Evolutionary conservation across 805 yeast species (phyloP).

Genomic region (Saccharomycopsis capsularis): DNA sequence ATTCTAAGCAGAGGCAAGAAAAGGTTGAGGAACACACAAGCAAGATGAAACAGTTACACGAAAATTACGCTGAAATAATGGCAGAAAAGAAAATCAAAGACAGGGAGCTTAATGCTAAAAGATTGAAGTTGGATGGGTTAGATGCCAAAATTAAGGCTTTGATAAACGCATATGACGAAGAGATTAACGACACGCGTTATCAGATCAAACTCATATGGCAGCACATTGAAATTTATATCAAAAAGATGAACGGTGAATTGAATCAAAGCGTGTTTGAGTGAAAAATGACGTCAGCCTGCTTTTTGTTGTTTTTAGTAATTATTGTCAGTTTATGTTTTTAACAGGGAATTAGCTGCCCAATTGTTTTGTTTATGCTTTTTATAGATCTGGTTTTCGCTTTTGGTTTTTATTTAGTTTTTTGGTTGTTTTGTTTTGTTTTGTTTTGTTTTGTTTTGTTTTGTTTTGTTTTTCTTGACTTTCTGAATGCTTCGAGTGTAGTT

Average conservation of each 20-base stretch:
- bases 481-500: too few relatives aligned
- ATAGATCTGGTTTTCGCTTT: too few relatives aligned
- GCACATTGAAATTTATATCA: conserved; percentile 24
- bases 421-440: not conserved
- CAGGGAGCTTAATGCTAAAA: conserved; percentile 31
- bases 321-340: too few relatives aligned
- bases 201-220: conserved; percentile 26
- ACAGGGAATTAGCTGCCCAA: too few relatives aligned
- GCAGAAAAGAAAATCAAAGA: conserved; percentile 35
- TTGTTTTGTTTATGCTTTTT: too few relatives aligned
- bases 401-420: too few relatives aligned
- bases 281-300: not conserved
- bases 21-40: conserved; percentile 31
- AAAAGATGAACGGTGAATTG: conserved; percentile 12
- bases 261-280: not conserved
- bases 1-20: conserved; percentile 33
- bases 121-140: conserved; percentile 32
- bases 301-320: not conserved
- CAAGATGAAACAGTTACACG: conserved; percentile 31
- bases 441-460: too few relatives aligned
- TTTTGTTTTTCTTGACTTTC: not conserved
- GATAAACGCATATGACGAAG: conserved; percentile 33
- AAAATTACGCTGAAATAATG: conserved; percentile 32
- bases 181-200: conserved; percentile 33
- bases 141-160: conserved; percentile 31